phyloP scores from a whole-genome alignment of 306 rosid species.

The Sphenostylis stenocarpa region DNA sequence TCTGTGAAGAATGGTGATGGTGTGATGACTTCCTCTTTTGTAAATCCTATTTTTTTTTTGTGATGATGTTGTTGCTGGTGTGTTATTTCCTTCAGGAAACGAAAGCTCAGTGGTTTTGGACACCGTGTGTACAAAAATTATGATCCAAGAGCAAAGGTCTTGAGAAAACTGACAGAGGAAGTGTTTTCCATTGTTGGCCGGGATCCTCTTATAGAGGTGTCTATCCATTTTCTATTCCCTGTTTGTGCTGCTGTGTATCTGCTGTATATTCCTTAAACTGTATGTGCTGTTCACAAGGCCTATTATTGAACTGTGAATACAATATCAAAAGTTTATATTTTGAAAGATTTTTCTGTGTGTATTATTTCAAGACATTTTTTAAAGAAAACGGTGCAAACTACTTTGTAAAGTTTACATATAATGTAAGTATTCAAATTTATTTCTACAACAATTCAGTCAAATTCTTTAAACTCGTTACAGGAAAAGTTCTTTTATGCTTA shows the following conservation, averaged over 20 bases:
- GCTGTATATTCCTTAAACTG: background rate
- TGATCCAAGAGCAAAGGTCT: constrained; percentile 91
- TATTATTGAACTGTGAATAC: background rate
- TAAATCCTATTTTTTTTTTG: background rate
- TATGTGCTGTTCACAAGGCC: background rate
- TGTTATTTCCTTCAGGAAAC: constrained; percentile 54
- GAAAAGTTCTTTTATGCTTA: constrained; percentile 6
- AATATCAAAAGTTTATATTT: background rate
- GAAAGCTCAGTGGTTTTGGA: constrained; percentile 94
- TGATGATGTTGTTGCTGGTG: too few species aligned
- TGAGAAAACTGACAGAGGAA: constrained; percentile 75
- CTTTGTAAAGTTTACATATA: background rate
- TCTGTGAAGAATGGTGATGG: background rate
- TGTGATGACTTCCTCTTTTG: constrained; percentile 8
- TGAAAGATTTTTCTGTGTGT: background rate
- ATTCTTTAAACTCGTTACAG: background rate
- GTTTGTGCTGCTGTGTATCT: constrained; percentile 3
- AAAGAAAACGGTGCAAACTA: background rate
- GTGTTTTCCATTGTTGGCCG: constrained; percentile 89
- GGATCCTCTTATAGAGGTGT: constrained; percentile 92
- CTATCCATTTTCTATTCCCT: constrained; percentile 16
- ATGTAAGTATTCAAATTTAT: background rate
- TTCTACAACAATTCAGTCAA: background rate
- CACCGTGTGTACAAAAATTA: constrained; percentile 94
- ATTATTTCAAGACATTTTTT: background rate